Conservation (phyloP, 768 basidiomycete species). For the Amanita polypyramis region DNA sequence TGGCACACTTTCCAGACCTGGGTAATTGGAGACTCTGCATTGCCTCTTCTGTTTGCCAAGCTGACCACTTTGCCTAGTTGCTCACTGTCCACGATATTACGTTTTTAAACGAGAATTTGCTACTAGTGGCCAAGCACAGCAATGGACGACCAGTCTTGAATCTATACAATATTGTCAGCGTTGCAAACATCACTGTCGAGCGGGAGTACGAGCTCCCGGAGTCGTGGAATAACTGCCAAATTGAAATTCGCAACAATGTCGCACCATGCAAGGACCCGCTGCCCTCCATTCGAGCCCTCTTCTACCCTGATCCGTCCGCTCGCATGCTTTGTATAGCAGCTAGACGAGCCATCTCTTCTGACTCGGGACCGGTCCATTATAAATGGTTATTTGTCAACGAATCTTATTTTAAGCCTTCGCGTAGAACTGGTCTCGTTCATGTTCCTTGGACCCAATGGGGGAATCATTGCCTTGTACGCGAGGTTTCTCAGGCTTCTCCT, state of each 20-base stretch:
- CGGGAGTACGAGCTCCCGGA: slow-evolving; percentile 50
- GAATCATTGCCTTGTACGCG: slow-evolving; percentile 36
- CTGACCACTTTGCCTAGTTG: slow-evolving; percentile 26
- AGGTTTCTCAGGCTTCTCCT: slow-evolving; percentile 20
- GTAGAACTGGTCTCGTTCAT: slow-evolving; percentile 29
- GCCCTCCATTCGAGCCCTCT: slow-evolving; percentile 35
- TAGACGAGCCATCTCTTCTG: slow-evolving; percentile 25
- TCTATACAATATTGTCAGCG: slow-evolving; percentile 36
- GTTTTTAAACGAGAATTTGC: slow-evolving; percentile 32
- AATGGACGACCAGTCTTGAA: slow-evolving; percentile 26
- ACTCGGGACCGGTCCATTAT: slow-evolving; percentile 17
- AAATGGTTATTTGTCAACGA: slow-evolving; percentile 49
- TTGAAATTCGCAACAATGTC: slow-evolving; percentile 40
- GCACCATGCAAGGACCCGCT: slow-evolving; percentile 27
- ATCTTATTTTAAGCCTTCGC: slow-evolving; percentile 34
- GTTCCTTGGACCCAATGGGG: slow-evolving; percentile 51
- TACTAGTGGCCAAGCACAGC: slow-evolving; percentile 30
- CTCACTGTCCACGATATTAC: slow-evolving; percentile 36
- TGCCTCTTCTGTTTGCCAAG: background rate
- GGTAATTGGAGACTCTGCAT: slow-evolving; percentile 18
- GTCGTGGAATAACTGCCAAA: slow-evolving; percentile 34
- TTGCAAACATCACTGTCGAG: slow-evolving; percentile 28
- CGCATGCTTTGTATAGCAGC: slow-evolving; percentile 40
- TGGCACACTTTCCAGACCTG: slow-evolving; percentile 38
- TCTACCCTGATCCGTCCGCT: slow-evolving; percentile 42